Conservation (phyloP, 192 early-diverging fungal species). For the Umbelopsis ramanniana region DNA sequence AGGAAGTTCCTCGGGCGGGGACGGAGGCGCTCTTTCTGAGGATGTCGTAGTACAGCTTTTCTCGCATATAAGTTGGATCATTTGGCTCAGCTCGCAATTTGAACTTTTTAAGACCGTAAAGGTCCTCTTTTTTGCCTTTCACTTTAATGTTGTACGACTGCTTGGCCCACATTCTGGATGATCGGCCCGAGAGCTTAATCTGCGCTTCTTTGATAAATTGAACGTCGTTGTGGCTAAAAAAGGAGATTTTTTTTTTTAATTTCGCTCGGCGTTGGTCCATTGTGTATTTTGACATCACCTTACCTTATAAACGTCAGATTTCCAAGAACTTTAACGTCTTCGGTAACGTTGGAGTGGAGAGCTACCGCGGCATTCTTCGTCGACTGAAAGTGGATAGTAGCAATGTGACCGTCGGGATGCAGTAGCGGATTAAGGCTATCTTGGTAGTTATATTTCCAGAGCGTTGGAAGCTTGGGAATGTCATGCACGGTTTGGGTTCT, state of each 20-base stretch:
- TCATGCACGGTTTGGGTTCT: background rate
- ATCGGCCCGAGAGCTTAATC: constrained; percentile 29
- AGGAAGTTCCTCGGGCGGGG: constrained; percentile 25
- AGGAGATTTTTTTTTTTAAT: background rate
- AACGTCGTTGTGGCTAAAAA: constrained; percentile 1
- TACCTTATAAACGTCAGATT: constrained; percentile 37
- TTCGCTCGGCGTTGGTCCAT: too few relatives aligned
- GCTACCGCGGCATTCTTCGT: constrained; percentile 21
- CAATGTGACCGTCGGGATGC: constrained; percentile 44
- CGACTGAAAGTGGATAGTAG: constrained; percentile 38
- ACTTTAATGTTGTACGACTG: constrained; percentile 35
- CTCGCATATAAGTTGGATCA: constrained; percentile 39
- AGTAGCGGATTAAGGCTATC: background rate
- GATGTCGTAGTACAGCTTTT: constrained; percentile 28
- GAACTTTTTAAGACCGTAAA: constrained; percentile 31
- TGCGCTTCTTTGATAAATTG: constrained; percentile 8
- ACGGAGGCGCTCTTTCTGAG: constrained; percentile 12
- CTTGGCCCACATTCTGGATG: constrained; percentile 30
- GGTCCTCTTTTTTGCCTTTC: constrained; percentile 14
- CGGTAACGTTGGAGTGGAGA: constrained; percentile 31
- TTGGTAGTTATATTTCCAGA: background rate
- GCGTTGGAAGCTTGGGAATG: background rate
- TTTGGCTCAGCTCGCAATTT: constrained; percentile 28
- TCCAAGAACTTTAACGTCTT: constrained; percentile 9
- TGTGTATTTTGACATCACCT: background rate